Conservation (phyloP, 2,329 filamentous ascomycete species). For the Cladophialophora immunda region DNA sequence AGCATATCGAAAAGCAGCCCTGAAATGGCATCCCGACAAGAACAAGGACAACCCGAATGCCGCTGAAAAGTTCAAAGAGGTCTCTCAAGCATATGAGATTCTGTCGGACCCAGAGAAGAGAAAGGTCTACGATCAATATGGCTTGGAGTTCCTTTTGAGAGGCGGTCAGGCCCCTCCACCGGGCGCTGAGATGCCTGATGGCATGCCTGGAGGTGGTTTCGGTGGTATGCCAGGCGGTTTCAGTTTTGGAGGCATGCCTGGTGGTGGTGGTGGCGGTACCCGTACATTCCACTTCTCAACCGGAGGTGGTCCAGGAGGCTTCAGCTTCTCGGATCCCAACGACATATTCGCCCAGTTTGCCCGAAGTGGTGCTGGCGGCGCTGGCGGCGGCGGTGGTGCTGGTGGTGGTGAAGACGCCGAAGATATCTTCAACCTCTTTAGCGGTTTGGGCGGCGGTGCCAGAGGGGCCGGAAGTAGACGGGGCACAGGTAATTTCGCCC, state of each 20-base stretch:
- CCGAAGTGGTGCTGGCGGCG: constrained; percentile 56
- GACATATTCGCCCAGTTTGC: constrained; percentile 88
- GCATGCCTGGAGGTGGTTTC: constrained; percentile 60
- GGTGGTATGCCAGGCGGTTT: constrained; percentile 63
- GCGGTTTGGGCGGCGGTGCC: constrained; percentile 49
- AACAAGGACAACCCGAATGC: constrained; percentile 90
- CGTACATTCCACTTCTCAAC: constrained; percentile 61
- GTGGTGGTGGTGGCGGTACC: constrained; percentile 50
- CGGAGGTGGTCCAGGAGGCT: constrained; percentile 67
- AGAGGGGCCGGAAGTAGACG: constrained; percentile 52
- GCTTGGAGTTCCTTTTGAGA: constrained; percentile 88
- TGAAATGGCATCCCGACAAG: constrained; percentile 97
- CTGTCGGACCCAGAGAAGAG: constrained; percentile 96
- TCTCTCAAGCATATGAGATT: constrained; percentile 97
- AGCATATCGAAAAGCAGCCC: constrained; percentile 85
- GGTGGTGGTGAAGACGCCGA: constrained; percentile 61
- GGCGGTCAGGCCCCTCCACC: constrained; percentile 76
- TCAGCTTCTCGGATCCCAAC: constrained; percentile 83
- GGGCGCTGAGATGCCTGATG: constrained; percentile 57
- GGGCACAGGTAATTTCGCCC: constrained; percentile 40
- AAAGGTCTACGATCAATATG: constrained; percentile 93
- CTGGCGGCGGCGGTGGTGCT: constrained; percentile 60
- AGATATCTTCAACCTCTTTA: constrained; percentile 64
- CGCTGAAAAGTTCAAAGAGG: constrained; percentile 96
- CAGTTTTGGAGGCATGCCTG: constrained; percentile 58